Evolutionary conservation across 2,329 filamentous ascomycete species (phyloP), one percentile per base, ranked within the genome.

Genomic region (Phyllosticta ampelicida): DNA sequence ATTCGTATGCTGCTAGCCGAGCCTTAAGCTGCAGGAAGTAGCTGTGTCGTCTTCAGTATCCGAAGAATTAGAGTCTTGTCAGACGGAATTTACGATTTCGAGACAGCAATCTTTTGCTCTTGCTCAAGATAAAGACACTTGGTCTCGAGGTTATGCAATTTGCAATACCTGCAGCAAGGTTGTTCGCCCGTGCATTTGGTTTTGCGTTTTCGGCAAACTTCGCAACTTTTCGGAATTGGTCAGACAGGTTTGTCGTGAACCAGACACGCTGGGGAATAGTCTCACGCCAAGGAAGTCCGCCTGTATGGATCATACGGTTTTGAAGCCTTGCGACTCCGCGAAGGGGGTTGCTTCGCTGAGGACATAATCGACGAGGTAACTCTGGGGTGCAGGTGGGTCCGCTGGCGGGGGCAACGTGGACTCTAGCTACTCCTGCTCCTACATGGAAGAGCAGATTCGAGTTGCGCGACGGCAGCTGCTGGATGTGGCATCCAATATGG

Each of bases 291-390:
- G 10, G 58, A 56, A 9, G 58, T 60, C 9, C 58, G 23, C 23
- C 54, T 53, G 54, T 60, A 60, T 10, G 58, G 58, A 50, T 56
- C 54, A 28, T 30, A 28, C 23, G 21, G 9, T 23, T 19, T 30
- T 13, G 52, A 48, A 81, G 73, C 5, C 36, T 16, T 51, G 30
- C 51, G 56, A 9, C 23, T 36, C 5, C 51, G 51, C 21, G 21
- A 16, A 16, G 56, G 30, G 23, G 44, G 29, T n/a, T 59, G 56
- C 21, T 59, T 59, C 50, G 16, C 52, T 18, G 56, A 21, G 48
- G 56, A 29, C 56, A 59, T 59, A 48, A 30, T 49, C 18, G 36
- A 49, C 30, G 18, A 23, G 30, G 36, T 44, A 11, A 26, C n/a
- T 44, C n/a, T 30, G 30, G 10, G 36, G 49, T 19, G 50, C 6